Evolutionary conservation across 1,284 basidiomycete genomes (phyloP).

Genomic region (Malassezia arunalokei): DNA sequence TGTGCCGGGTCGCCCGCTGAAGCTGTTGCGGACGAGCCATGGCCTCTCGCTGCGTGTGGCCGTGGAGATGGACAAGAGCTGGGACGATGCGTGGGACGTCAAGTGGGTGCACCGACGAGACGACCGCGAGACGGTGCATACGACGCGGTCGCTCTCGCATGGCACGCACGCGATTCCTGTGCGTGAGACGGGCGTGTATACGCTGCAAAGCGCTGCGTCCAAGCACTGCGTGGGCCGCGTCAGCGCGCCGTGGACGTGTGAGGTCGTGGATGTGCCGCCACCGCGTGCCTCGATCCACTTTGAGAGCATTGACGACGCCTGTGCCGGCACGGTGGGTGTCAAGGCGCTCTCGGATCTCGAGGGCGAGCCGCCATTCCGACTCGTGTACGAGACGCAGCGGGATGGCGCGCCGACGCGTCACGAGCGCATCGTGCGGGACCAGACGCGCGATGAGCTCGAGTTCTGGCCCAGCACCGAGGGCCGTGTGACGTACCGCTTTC

Average conservation of each 20-base stretch:
- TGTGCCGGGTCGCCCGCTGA: conserved; percentile 59
- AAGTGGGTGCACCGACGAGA: conserved; percentile 20
- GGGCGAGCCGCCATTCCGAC: conserved; percentile 84
- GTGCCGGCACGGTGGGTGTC: conserved; percentile 85
- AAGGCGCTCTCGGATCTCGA: conserved; percentile 73
- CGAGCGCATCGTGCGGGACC: conserved; percentile 53
- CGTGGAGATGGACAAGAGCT: background rate
- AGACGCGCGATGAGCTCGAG: conserved; percentile 68
- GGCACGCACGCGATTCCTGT: conserved; percentile 13
- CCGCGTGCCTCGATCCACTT: conserved; percentile 75
- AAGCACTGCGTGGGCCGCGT: conserved; percentile 53
- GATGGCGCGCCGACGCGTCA: conserved; percentile 48
- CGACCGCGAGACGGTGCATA: conserved; percentile 14
- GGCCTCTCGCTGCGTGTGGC: conserved; percentile 18
- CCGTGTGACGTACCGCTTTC: conserved; percentile 74
- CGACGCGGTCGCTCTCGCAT: conserved; percentile 7
- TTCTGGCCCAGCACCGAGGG: conserved; percentile 79
- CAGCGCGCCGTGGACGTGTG: conserved; percentile 34
- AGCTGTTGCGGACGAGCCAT: conserved; percentile 54
- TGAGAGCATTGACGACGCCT: conserved; percentile 68
- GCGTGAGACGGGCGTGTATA: conserved; percentile 64
- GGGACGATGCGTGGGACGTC: conserved; percentile 7
- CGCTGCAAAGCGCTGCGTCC: conserved; percentile 61
- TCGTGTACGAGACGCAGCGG: conserved; percentile 60
- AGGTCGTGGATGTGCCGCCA: conserved; percentile 50